Percentiles rank a stretch among this genome's conserved stretches.
Conservation (phyloP, 495 filamentous ascomycete species). For the Aspergillus heteromorphus region DNA sequence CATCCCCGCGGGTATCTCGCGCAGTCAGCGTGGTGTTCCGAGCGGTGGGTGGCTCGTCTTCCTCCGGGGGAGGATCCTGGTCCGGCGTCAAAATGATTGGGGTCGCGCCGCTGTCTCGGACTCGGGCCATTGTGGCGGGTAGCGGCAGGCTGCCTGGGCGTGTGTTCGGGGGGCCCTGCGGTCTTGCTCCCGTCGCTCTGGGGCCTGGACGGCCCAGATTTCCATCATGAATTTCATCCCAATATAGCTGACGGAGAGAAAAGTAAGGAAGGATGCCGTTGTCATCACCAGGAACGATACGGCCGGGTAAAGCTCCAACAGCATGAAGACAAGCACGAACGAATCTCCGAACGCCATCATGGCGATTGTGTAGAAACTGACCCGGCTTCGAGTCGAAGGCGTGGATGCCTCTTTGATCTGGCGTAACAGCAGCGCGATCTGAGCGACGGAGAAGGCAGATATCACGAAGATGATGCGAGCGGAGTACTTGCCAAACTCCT, state of each 20-base stretch:
- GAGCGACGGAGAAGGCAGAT: conserved; percentile 56
- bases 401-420: conserved; percentile 92
- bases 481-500: conserved; percentile 61
- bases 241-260: conserved; percentile 65
- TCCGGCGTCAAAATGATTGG: conserved; percentile 81
- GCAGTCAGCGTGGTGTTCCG: conserved; percentile 25
- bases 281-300: conserved; percentile 66
- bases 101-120: conserved; percentile 43
- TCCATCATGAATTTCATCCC: conserved; percentile 83
- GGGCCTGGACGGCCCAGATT: conserved; percentile 81
- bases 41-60: conserved; percentile 25
- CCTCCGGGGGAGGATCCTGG: conserved; percentile 58
- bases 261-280: conserved; percentile 63
- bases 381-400: conserved; percentile 84
- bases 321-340: conserved; percentile 58
- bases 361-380: conserved; percentile 83
- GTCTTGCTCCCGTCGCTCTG: conserved; percentile 61
- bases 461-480: conserved; percentile 64
- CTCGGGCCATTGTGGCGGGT: conserved; percentile 53
- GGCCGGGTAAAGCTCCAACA: conserved; percentile 56
- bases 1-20: conserved; percentile 45
- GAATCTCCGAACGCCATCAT: conserved; percentile 87
- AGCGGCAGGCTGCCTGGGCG: conserved; percentile 50
- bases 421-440: conserved; percentile 68
- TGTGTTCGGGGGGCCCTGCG: conserved; percentile 25